These are phyloP conservation scores for Russula virescens DNA, from an alignment of 768 basidiomycete species.

Conservation along the genomic window DNA sequence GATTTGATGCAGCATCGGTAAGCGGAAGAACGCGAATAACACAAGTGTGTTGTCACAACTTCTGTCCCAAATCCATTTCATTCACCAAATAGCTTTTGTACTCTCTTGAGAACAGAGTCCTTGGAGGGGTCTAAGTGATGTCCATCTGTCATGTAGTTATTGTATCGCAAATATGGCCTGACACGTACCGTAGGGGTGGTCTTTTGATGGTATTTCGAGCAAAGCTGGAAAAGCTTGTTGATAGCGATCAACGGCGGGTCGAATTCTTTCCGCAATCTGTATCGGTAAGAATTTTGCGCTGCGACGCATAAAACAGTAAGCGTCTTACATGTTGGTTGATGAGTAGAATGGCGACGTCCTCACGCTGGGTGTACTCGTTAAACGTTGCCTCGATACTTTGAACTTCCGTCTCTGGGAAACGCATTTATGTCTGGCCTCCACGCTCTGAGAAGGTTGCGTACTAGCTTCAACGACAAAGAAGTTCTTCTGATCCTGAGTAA, in stretches of 20 bases:
- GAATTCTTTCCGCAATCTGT: constrained; percentile 95
- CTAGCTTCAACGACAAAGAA: constrained; percentile 94
- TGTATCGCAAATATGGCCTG: not conserved
- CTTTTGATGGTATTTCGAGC: constrained; percentile 96
- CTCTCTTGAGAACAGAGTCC: constrained; percentile 92
- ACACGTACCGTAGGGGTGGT: constrained; percentile 89
- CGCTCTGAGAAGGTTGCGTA: constrained; percentile 30
- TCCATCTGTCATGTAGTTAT: constrained; percentile 22
- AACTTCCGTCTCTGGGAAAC: constrained; percentile 73
- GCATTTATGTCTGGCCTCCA: not conserved
- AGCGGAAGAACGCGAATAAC: not conserved
- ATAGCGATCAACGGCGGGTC: constrained; percentile 92
- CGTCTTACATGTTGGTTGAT: constrained; percentile 93
- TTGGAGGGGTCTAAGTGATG: constrained; percentile 75
- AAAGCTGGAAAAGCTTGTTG: constrained; percentile 94
- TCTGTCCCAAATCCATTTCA: constrained; percentile 32
- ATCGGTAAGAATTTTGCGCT: constrained; percentile 13
- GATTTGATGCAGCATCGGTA: not conserved
- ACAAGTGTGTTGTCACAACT: constrained; percentile 1
- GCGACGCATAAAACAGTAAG: constrained; percentile 16
- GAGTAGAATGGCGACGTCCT: constrained; percentile 91
- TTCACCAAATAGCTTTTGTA: constrained; percentile 95
- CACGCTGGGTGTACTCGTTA: constrained; percentile 89
- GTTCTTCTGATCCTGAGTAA: constrained; percentile 92
- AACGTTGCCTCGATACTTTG: constrained; percentile 89